Percentiles rank a stretch among this genome's conserved stretches.
These are phyloP conservation scores for Pleurotus platypus DNA, from an alignment of 768 basidiomycete species.

Conservation along the genomic window DNA sequence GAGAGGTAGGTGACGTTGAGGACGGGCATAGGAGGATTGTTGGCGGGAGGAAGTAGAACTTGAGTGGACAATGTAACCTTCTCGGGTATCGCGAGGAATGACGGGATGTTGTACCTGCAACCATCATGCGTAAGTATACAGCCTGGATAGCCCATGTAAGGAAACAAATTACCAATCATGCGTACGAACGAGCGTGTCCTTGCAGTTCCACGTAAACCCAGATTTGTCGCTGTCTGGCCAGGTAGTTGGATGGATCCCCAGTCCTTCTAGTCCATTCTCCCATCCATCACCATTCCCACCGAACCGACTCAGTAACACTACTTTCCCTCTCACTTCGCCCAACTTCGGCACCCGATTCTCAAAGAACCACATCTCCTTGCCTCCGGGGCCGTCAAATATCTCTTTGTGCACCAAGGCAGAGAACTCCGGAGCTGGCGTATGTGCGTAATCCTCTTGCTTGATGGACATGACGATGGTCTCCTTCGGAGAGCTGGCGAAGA, in stretches of 20 bases:
- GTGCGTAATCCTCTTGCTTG: constrained; percentile 77
- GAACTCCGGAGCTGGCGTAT: constrained; percentile 46
- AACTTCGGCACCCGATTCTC: constrained; percentile 77
- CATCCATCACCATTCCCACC: constrained; percentile 66
- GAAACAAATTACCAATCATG: constrained; percentile 73
- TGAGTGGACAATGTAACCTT: constrained; percentile 60
- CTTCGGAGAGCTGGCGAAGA: constrained; percentile 51
- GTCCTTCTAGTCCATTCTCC: constrained; percentile 62
- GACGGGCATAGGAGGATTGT: constrained; percentile 31
- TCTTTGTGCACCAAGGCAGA: constrained; percentile 63
- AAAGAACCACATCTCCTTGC: constrained; percentile 72
- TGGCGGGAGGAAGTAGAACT: constrained; percentile 42
- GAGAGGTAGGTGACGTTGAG: constrained; percentile 81
- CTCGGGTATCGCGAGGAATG: constrained; percentile 81
- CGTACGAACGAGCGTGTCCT: constrained; percentile 62
- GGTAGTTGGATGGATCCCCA: constrained; percentile 82
- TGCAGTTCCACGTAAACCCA: constrained; percentile 79
- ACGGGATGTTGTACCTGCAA: constrained; percentile 73
- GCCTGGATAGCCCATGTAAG: too few relatives aligned
- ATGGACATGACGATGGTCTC: constrained; percentile 87
- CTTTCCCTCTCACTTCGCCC: constrained; percentile 83
- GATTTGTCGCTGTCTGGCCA: constrained; percentile 81
- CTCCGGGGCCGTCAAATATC: constrained; percentile 53
- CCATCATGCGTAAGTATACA: too few relatives aligned
- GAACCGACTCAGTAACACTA: constrained; percentile 84